These are phyloP conservation scores for Metschnikowia cerradonensis DNA, from an alignment of 805 yeast genomes.

Conservation along the genomic window DNA sequence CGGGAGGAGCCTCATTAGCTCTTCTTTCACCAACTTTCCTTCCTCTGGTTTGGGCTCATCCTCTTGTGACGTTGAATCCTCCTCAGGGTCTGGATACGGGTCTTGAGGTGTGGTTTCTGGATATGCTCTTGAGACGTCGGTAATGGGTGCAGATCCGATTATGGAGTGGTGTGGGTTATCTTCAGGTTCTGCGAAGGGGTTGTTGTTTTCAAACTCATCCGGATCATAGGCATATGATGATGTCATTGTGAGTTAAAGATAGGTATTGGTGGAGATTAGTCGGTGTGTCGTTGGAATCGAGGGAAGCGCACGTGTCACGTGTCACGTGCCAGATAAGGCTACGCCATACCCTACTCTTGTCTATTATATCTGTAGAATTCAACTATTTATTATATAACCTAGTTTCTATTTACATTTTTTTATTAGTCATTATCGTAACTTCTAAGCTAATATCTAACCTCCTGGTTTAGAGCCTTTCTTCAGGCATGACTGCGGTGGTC, in stretches of 20 bases:
- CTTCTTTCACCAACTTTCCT: constrained; percentile 32
- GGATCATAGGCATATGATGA: constrained; percentile 46
- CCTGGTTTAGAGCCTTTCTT: constrained; percentile 14
- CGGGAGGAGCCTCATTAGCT: constrained; percentile 45
- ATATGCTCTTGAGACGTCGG: not conserved
- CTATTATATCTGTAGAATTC: too few relatives aligned
- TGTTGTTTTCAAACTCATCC: constrained; percentile 42
- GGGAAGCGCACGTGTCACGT: not conserved
- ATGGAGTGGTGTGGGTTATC: not conserved
- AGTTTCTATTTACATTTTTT: too few relatives aligned
- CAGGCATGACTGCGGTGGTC: constrained; percentile 30
- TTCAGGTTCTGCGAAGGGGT: constrained; percentile 38
- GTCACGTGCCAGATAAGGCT: constrained; percentile 1
- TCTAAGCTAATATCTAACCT: not conserved
- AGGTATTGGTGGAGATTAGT: not conserved
- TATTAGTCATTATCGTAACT: too few relatives aligned
- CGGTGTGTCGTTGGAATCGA: constrained; percentile 2
- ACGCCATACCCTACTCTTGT: too few relatives aligned
- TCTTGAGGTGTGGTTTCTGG: not conserved
- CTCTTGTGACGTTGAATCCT: not conserved
- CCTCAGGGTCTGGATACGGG: not conserved
- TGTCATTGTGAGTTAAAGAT: constrained; percentile 25
- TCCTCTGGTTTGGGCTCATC: constrained; percentile 4
- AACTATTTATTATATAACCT: too few relatives aligned
- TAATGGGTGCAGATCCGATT: not conserved